These are phyloP conservation scores for Metarhizium robertsii DNA, from an alignment of 2,329 filamentous ascomycete genomes.

Conservation along the genomic window DNA sequence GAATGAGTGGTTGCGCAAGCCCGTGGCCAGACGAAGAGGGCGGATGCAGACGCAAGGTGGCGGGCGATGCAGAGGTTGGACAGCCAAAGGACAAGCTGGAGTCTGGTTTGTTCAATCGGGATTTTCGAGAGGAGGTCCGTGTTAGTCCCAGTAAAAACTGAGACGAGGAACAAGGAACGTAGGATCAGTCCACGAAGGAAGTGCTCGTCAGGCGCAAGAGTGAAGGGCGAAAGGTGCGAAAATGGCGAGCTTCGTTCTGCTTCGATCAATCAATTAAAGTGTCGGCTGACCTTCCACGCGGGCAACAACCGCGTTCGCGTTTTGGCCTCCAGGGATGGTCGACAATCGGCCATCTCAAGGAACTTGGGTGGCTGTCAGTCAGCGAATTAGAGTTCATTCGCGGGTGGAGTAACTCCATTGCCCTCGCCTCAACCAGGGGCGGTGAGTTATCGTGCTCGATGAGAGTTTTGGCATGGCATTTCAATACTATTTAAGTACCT, in stretches of 20 bases:
- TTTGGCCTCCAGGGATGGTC: conserved; percentile 9
- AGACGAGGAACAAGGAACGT: neutral
- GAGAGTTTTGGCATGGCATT: too few relatives aligned
- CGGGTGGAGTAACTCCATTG: neutral
- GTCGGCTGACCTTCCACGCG: conserved; percentile 3
- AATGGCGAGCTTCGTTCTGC: neutral
- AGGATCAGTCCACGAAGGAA: neutral
- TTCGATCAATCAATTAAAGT: conserved; percentile 7
- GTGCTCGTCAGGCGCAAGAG: neutral
- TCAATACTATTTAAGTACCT: too few relatives aligned
- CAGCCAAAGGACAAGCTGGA: neutral
- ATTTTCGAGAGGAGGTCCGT: neutral
- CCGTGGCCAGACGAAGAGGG: conserved; percentile 3
- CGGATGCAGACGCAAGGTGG: neutral
- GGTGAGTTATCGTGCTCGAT: too few relatives aligned
- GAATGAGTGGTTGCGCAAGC: neutral
- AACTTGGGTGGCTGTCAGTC: neutral
- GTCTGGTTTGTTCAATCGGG: neutral
- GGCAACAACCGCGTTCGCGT: conserved; percentile 22
- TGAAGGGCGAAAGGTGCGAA: neutral
- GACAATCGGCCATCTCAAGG: neutral
- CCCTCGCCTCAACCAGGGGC: too few relatives aligned
- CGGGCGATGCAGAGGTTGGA: neutral
- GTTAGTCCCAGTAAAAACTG: neutral
- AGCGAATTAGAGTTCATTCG: neutral